A percentile compares a stretch with the other conserved stretches of the same genome.
These are phyloP conservation scores for Sphenostylis stenocarpa DNA, from an alignment of 306 rosid genomes.

Conservation along the genomic window DNA sequence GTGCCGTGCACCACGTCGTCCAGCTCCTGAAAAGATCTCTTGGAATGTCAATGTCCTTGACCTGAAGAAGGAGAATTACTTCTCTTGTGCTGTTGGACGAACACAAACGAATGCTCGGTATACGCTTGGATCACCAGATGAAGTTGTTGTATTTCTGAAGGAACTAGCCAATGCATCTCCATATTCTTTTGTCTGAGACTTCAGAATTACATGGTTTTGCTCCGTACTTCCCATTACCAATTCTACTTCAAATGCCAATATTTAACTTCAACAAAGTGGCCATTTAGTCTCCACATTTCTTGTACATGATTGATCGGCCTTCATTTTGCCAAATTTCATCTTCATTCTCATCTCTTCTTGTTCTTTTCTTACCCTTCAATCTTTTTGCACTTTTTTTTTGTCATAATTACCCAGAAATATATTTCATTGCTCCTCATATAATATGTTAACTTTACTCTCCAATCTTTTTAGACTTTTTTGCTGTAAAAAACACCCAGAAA, in stretches of 20 bases:
- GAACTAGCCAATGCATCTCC: conserved; percentile 49
- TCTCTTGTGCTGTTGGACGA: conserved; percentile 90
- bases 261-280: conserved; percentile 1
- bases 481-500: too few relatives aligned
- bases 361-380: too few relatives aligned
- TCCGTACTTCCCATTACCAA: background rate
- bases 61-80: conserved; percentile 88
- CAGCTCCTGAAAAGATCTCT: conserved; percentile 68
- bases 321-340: background rate
- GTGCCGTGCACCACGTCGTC: conserved; percentile 39
- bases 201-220: background rate
- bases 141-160: conserved; percentile 69
- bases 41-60: conserved; percentile 95
- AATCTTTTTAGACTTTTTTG: too few relatives aligned
- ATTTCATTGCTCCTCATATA: too few relatives aligned
- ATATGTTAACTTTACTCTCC: too few relatives aligned
- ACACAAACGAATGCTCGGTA: conserved; percentile 76
- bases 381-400: too few relatives aligned
- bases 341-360: too few relatives aligned
- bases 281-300: background rate
- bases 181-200: background rate
- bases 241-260: background rate
- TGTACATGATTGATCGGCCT: background rate
- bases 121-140: conserved; percentile 64
- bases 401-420: too few relatives aligned